Percentiles rank a stretch among this genome's conserved stretches.
These are phyloP conservation scores for Mycena epipterygia DNA, from an alignment of 768 basidiomycete species.

Conservation along the genomic window DNA sequence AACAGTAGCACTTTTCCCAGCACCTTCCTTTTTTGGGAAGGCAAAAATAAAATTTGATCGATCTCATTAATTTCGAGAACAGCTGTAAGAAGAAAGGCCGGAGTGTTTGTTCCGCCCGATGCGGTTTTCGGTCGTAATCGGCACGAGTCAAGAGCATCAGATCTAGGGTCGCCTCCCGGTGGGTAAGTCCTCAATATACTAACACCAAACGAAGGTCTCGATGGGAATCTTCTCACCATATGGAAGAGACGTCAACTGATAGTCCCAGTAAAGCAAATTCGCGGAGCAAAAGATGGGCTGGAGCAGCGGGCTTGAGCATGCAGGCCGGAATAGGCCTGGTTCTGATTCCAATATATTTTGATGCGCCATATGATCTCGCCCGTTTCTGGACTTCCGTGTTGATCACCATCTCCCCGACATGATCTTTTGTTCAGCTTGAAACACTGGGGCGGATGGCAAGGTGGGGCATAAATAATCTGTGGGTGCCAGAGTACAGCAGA, in stretches of 20 bases:
- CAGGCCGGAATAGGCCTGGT: neutral
- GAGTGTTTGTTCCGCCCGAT: conserved; percentile 10
- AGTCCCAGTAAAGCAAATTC: neutral
- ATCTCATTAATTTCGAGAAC: too few species aligned
- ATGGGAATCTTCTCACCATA: neutral
- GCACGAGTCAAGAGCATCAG: conserved; percentile 28
- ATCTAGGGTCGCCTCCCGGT: conserved; percentile 33
- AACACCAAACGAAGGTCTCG: neutral
- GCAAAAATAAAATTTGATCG: too few species aligned
- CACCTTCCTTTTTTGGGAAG: too few species aligned
- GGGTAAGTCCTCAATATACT: neutral
- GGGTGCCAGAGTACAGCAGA: too few species aligned
- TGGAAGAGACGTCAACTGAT: neutral
- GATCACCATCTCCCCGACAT: neutral
- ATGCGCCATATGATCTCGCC: conserved; percentile 27
- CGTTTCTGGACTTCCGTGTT: too few species aligned
- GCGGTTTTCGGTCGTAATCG: conserved; percentile 11
- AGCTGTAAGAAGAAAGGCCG: conserved; percentile 29
- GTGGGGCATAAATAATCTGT: neutral
- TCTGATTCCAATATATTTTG: neutral
- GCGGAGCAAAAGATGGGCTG: neutral
- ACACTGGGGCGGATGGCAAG: neutral
- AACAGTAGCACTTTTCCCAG: too few species aligned
- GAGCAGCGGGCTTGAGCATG: neutral
- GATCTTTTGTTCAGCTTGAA: neutral